A percentile compares a stretch with the other conserved stretches of the same genome.
phyloP scores from a whole-genome alignment of 306 rosid species.

The Glycine tomentella region DNA sequence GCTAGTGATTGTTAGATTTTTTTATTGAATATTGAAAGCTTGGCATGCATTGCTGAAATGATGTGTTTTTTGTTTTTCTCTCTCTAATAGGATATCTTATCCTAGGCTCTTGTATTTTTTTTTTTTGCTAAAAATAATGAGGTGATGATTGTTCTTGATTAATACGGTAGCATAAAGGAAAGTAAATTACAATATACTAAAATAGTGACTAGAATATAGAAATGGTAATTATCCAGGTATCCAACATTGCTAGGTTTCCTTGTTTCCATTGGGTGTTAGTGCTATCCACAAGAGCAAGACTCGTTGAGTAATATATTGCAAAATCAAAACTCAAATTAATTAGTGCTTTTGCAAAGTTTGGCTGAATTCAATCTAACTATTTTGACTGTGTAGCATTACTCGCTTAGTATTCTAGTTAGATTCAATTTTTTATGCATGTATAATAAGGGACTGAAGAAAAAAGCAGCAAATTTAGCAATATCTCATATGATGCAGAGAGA shows the following conservation, averaged over 20 bases:
- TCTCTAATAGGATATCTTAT: no score
- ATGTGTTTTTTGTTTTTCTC: no score
- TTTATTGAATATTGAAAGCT: no score
- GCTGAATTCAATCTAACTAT: background rate
- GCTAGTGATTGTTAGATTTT: no score
- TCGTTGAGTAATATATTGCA: background rate
- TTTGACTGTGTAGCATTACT: background rate
- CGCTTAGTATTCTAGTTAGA: conserved; percentile 19
- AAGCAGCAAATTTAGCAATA: conserved; percentile 24
- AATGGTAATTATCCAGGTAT: conserved; percentile 17
- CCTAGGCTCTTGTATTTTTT: no score
- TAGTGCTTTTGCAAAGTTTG: conserved; percentile 17
- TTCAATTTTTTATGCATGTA: conserved; percentile 9
- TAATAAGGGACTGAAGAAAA: background rate
- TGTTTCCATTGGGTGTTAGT: background rate
- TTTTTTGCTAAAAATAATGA: no score
- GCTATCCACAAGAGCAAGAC: conserved; percentile 3
- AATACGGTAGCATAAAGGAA: no score
- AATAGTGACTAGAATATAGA: no score
- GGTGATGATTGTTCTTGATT: no score
- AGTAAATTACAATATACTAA: no score
- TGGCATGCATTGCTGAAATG: no score
- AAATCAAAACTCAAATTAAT: conserved; percentile 6
- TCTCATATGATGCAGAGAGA: conserved; percentile 81
- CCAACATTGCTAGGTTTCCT: background rate